Conservation (phyloP, 2,329 filamentous ascomycete species). For the Alternaria triticimaculans region DNA sequence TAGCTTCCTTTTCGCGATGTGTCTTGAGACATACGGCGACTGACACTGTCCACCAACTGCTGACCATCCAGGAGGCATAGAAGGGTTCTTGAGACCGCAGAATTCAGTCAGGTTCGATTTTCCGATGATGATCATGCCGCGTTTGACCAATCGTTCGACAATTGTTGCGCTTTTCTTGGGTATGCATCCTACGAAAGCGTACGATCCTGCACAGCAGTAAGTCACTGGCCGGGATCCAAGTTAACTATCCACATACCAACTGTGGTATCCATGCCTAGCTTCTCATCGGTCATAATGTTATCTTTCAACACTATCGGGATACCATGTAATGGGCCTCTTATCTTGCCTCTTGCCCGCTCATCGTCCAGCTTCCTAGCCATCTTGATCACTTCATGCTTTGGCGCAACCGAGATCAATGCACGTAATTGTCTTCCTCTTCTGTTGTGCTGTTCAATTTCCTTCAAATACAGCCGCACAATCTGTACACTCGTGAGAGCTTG, state of each 20-base stretch:
- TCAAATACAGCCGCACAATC: slow-evolving; percentile 44
- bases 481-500: slow-evolving; percentile 43
- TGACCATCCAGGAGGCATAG: slow-evolving; percentile 51
- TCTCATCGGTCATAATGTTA: slow-evolving; percentile 49
- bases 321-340: slow-evolving; percentile 51
- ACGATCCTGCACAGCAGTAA: slow-evolving; percentile 32
- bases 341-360: slow-evolving; percentile 46
- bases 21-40: slow-evolving; percentile 48
- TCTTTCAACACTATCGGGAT: slow-evolving; percentile 54
- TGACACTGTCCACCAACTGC: slow-evolving; percentile 50
- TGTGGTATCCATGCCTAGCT: slow-evolving; percentile 51
- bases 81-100: slow-evolving; percentile 45
- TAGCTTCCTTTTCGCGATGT: slow-evolving; percentile 46
- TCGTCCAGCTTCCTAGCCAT: slow-evolving; percentile 50
- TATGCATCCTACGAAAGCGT: slow-evolving; percentile 48
- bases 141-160: slow-evolving; percentile 45
- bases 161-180: slow-evolving; percentile 48
- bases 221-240: neutral
- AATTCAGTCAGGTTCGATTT: slow-evolving; percentile 53
- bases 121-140: slow-evolving; percentile 52
- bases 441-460: slow-evolving; percentile 46
- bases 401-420: slow-evolving; percentile 50
- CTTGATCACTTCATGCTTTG: slow-evolving; percentile 44
- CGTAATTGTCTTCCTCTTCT: slow-evolving; percentile 43
- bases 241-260: slow-evolving; percentile 37